Percentiles rank a stretch among this genome's conserved stretches.
These are phyloP conservation scores for Gnomoniopsis sp. DNA, from an alignment of 2,329 filamentous ascomycete species.

Conservation along the genomic window DNA sequence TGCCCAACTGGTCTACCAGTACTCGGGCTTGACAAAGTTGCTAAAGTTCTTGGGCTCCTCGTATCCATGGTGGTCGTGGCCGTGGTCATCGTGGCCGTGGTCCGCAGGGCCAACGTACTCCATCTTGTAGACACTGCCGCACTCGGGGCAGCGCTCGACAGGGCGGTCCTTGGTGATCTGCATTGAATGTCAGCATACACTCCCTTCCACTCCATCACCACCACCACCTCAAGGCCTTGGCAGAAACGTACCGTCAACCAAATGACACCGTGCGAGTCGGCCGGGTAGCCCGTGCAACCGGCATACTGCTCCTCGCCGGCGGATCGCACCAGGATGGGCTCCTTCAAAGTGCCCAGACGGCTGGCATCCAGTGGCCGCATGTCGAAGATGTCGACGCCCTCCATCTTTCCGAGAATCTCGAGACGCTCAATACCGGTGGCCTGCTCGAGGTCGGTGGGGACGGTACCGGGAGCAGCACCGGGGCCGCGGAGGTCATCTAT, in stretches of 20 bases:
- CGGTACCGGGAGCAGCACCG: constrained; percentile 75
- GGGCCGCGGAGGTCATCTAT: constrained; percentile 81
- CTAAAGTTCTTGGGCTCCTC: constrained; percentile 95
- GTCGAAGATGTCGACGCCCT: constrained; percentile 96
- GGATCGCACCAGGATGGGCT: constrained; percentile 88
- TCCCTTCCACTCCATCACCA: background rate
- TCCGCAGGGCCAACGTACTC: constrained; percentile 86
- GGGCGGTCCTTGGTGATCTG: constrained; percentile 86
- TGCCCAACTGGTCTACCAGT: constrained; percentile 60
- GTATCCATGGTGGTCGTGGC: constrained; percentile 56
- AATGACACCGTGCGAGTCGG: constrained; percentile 83
- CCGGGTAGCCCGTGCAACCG: constrained; percentile 92
- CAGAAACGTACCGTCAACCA: constrained; percentile 77
- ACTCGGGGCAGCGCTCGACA: constrained; percentile 93
- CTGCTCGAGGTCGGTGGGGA: constrained; percentile 94
- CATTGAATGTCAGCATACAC: constrained; percentile 1
- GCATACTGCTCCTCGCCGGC: constrained; percentile 95
- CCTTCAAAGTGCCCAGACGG: constrained; percentile 79
- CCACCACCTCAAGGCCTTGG: background rate
- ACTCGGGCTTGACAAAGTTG: constrained; percentile 93
- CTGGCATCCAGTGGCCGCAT: constrained; percentile 94
- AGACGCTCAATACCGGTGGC: constrained; percentile 96
- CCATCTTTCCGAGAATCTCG: constrained; percentile 99
- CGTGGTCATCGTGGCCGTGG: constrained; percentile 55
- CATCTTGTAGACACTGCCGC: constrained; percentile 96